These are phyloP conservation scores for Nannizziopsis barbatae DNA, from an alignment of 2,329 filamentous ascomycete genomes.

Conservation along the genomic window DNA sequence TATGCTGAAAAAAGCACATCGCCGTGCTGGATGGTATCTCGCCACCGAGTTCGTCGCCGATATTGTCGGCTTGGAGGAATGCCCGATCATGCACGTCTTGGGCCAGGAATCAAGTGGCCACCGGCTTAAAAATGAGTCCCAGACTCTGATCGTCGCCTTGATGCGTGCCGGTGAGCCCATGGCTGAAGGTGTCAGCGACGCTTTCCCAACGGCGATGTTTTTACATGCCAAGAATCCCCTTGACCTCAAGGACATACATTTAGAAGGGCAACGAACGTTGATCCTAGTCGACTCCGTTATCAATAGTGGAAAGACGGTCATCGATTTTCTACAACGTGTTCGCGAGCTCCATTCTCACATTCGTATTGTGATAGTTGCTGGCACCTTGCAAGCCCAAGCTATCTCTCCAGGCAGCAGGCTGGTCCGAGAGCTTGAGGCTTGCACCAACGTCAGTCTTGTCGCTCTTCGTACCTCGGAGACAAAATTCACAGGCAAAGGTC, in stretches of 20 bases:
- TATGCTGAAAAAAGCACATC: conserved; percentile 41
- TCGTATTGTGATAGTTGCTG: conserved; percentile 45
- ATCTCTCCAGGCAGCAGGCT: conserved; percentile 18
- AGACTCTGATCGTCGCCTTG: conserved; percentile 47
- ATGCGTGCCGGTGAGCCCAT: conserved; percentile 55
- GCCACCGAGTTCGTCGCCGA: conserved; percentile 39
- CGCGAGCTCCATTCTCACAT: conserved; percentile 30
- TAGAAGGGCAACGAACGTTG: conserved; percentile 33
- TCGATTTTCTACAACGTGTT: conserved; percentile 41
- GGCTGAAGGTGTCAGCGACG: conserved; percentile 47
- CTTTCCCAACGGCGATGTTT: conserved; percentile 43
- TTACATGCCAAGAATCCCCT: conserved; percentile 34
- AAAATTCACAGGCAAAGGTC: conserved; percentile 42
- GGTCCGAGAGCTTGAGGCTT: conserved; percentile 16
- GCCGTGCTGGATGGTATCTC: conserved; percentile 43
- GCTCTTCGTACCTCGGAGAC: conserved; percentile 47
- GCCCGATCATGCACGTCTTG: conserved; percentile 43
- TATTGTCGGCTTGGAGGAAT: conserved; percentile 41
- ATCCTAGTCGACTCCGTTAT: conserved; percentile 51
- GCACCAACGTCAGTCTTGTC: conserved; percentile 34
- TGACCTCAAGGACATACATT: conserved; percentile 37
- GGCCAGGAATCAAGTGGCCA: conserved; percentile 37
- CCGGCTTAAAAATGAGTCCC: conserved; percentile 37
- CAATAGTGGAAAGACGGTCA: conserved; percentile 45
- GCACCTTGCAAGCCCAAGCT: conserved; percentile 41